A percentile compares a stretch with the other conserved stretches of the same genome.
Conservation (phyloP, 2,329 filamentous ascomycete genomes). For the Hortaea werneckii region DNA sequence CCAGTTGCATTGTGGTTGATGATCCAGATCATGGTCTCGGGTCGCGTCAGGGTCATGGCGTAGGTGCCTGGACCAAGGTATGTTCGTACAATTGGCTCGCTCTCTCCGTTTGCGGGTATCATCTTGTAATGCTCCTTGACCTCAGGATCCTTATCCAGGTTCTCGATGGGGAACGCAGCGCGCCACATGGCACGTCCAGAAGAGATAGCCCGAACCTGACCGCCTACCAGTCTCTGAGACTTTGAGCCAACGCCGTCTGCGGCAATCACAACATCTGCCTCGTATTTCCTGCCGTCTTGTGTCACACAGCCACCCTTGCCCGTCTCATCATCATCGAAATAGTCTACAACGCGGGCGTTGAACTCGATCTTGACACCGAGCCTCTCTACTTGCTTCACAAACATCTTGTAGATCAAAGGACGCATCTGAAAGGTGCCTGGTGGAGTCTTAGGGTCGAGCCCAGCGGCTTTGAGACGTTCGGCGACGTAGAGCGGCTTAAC, state of each 20-base stretch:
- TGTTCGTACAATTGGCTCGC: conserved; percentile 37
- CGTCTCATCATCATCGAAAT: conserved; percentile 31
- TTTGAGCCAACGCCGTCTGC: conserved; percentile 34
- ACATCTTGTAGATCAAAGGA: conserved; percentile 47
- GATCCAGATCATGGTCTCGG: conserved; percentile 41
- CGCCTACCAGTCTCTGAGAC: conserved; percentile 35
- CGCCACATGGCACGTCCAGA: conserved; percentile 22
- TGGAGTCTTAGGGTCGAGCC: conserved; percentile 38
- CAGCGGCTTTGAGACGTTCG: conserved; percentile 38
- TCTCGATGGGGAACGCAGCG: conserved; percentile 30
- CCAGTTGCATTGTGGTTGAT: conserved; percentile 40
- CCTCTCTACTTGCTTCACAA: conserved; percentile 39
- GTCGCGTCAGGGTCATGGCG: conserved; percentile 35
- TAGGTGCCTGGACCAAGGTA: conserved; percentile 35
- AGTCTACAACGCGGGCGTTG: conserved; percentile 33
- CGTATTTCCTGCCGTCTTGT: conserved; percentile 31
- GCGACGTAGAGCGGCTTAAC: conserved; percentile 40
- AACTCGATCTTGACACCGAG: conserved; percentile 35
- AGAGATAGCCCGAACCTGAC: conserved; percentile 30
- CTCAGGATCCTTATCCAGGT: conserved; percentile 35
- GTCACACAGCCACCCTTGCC: conserved; percentile 18
- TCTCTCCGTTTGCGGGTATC: conserved; percentile 19
- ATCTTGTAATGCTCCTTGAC: conserved; percentile 39
- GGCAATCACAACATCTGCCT: conserved; percentile 30
- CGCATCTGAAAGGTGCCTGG: conserved; percentile 48